Base-by-base conservation (phyloP, 371 early-diverging fungal genomes). In the Syncephalastrum sp. region DNA sequence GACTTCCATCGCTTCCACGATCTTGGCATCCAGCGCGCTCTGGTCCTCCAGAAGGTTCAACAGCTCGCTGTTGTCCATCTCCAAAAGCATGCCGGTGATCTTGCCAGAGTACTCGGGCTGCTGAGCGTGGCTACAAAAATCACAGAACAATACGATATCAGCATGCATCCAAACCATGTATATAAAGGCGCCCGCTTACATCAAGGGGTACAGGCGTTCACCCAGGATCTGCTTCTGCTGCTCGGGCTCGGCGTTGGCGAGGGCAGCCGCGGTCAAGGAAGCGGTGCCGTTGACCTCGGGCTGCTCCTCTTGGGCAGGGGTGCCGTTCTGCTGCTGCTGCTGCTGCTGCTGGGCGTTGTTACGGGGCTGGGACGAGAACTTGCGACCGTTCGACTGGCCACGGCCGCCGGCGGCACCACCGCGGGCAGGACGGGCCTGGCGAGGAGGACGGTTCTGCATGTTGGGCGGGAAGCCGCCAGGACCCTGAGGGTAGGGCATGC, bases 71-170 rank as follows among this genome's bases (percentile, higher is more conserved):
- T 90, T 89, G 67, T 93, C 91, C 94, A 94, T 94, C 74, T 95
- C 95, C 55, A 95, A 78, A 50, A 95, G 81, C 94, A 95, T 95
- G 59, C 95, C 95, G 27, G 95, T 95, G 66, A 95, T 89, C 85
- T 95, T 95, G 62, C 91, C 90, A 59, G 94, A 89, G 50, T 69
- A 68, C 27, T 80, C 78, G 50, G 82, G 83, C 59, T 89, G 83
- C 56, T 67, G 67, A 44, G 59, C 64, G 56, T 65, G 67, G 48
- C 60, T 60, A 59, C 2, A 7, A 24, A 3, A 1, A 49, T 21
- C 21, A 21, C 21, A 21, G 21, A 21, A 21, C 2, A 21, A 21
- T 21, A 21, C 2, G 21, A 21, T 21, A 21, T 21, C 21, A 21
- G 21, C 21, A 21, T 21, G 21, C 21, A 21, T 21, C 21, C 21